phyloP scores from a whole-genome alignment of 176 grass and related monocot species.

The Alloteropsis semialata region DNA sequence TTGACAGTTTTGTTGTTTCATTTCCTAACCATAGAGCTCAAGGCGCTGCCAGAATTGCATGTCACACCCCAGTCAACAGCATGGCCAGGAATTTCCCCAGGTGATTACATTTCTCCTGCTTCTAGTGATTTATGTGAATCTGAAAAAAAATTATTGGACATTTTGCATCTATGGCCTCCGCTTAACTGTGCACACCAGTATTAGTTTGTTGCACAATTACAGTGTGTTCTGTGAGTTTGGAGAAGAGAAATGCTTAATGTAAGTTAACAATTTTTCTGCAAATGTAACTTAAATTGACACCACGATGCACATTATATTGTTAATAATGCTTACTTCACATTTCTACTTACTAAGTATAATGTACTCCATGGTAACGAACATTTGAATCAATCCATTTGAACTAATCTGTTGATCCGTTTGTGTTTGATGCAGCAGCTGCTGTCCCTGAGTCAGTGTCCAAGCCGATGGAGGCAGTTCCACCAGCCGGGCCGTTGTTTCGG shows the following conservation, averaged over 20 bases:
- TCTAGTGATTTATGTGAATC: not conserved
- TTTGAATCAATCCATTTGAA: not conserved
- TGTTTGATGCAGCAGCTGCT: slow-evolving; percentile 19
- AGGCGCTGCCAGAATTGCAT: slow-evolving; percentile 21
- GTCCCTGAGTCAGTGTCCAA: not conserved
- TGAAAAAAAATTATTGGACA: not conserved
- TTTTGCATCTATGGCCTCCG: not conserved
- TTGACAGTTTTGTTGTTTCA: not conserved
- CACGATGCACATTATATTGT: not conserved
- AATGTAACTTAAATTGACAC: not conserved
- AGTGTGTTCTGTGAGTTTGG: not conserved
- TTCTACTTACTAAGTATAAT: not conserved
- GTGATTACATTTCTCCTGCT: not conserved
- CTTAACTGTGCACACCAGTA: not conserved
- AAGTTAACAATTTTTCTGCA: not conserved
- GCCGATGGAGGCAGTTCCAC: not conserved
- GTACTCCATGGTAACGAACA: not conserved
- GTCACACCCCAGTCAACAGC: slow-evolving; percentile 2
- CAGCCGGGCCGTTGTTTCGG: not conserved
- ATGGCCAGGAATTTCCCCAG: slow-evolving; percentile 9
- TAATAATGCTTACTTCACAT: not conserved
- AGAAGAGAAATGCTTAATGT: not conserved
- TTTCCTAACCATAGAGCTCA: slow-evolving; percentile 6
- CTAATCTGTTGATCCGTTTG: not conserved
- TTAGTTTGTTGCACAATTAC: not conserved